phyloP scores from a whole-genome alignment of 1,284 basidiomycete genomes.

The Trichosporon ovoides region DNA sequence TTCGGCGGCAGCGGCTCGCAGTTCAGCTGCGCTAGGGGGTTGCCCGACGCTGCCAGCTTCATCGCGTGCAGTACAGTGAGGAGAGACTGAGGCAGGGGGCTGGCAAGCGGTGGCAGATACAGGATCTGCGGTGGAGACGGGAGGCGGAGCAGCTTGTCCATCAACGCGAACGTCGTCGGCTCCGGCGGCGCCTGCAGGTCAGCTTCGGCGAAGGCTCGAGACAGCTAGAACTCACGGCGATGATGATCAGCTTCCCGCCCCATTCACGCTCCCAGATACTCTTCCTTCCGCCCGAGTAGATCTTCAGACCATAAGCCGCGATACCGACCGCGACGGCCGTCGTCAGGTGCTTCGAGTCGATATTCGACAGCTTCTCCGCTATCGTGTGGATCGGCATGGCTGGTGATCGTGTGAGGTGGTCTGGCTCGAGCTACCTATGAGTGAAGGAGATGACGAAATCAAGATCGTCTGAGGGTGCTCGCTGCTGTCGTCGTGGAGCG shows the following conservation, averaged over 20 bases:
- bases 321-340: conserved; percentile 21
- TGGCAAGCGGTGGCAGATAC: conserved; percentile 40
- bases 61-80: conserved; percentile 45
- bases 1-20: conserved; percentile 44
- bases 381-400: conserved; percentile 37
- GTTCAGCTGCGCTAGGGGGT: conserved; percentile 40
- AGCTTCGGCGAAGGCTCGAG: conserved; percentile 1
- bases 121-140: conserved; percentile 48
- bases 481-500: not conserved
- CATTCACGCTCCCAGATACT: conserved; percentile 48
- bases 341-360: conserved; percentile 23
- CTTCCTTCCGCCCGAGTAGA: conserved; percentile 37
- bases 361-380: conserved; percentile 20
- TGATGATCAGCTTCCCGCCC: conserved; percentile 47
- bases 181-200: conserved; percentile 40
- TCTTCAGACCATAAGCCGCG: conserved; percentile 29
- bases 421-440: no score
- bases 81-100: conserved; percentile 40
- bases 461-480: not conserved
- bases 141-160: conserved; percentile 42
- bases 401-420: not conserved
- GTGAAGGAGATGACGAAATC: no score
- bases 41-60: conserved; percentile 29
- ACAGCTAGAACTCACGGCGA: conserved; percentile 36
- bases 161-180: conserved; percentile 38